Evolutionary conservation across 2,329 filamentous ascomycete species (phyloP).

Genomic region (Aspergillaceae sp.): DNA sequence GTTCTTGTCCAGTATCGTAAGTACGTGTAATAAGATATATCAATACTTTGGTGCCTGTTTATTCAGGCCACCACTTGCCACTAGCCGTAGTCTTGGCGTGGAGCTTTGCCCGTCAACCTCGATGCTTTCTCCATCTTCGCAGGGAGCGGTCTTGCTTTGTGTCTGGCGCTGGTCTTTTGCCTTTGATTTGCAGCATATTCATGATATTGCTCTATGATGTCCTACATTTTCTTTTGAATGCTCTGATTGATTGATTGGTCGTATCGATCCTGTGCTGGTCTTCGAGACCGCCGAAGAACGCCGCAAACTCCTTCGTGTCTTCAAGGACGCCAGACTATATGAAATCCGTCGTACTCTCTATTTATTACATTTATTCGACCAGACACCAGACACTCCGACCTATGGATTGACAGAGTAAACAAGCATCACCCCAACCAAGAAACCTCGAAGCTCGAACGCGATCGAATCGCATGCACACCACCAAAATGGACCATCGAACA

Average conservation of each 20-base stretch:
- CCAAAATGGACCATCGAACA: conserved; percentile 31
- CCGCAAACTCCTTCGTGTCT: background rate
- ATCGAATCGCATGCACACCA: background rate
- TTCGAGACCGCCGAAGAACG: background rate
- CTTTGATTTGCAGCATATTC: too few species aligned
- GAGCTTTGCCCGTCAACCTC: background rate
- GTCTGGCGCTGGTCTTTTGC: too few species aligned
- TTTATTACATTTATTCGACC: too few species aligned
- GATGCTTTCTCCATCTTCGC: background rate
- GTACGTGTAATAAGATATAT: background rate
- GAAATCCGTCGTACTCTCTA: too few species aligned
- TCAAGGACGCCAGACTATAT: background rate
- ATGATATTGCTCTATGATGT: too few species aligned
- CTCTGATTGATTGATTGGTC: too few species aligned
- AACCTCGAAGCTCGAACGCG: too few species aligned
- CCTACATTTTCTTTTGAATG: too few species aligned
- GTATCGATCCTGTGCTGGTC: too few species aligned
- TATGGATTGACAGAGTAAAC: too few species aligned
- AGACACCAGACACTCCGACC: too few species aligned
- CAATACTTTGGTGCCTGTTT: background rate
- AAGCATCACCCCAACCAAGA: too few species aligned
- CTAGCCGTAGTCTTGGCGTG: conserved; percentile 1
- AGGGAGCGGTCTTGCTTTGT: background rate
- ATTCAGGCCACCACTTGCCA: background rate
- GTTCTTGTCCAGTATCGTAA: background rate